Evolutionary conservation across 148 eudicot species (phyloP).

Genomic region (Rhododendron henanense): DNA sequence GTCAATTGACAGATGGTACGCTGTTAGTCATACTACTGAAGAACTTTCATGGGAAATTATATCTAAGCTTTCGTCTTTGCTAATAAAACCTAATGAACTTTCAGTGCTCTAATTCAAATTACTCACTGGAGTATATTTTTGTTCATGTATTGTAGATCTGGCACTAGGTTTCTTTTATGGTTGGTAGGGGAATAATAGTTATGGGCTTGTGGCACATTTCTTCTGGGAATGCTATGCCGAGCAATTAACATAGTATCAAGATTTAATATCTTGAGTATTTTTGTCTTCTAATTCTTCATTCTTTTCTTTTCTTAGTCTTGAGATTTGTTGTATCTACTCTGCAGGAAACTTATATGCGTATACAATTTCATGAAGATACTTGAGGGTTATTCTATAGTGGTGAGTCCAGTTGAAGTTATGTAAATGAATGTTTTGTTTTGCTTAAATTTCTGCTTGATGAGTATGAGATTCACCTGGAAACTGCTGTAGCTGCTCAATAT

Average conservation of each 20-base stretch:
- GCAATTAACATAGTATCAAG: not conserved
- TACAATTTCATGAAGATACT: constrained; percentile 55
- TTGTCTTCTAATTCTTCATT: not conserved
- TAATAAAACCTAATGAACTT: not conserved
- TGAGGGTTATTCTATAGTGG: constrained; percentile 35
- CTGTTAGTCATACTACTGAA: not conserved
- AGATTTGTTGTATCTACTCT: constrained; percentile 14
- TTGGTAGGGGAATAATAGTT: not conserved
- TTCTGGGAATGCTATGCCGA: not conserved
- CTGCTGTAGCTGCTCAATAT: not conserved
- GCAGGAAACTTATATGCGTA: constrained; percentile 75
- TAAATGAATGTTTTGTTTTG: not conserved
- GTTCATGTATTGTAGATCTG: not conserved
- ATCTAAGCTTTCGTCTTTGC: not conserved
- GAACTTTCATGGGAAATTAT: not conserved
- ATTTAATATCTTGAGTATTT: not conserved
- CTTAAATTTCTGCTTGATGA: not conserved
- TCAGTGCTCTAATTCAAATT: not conserved
- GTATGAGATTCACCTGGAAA: constrained; percentile 4
- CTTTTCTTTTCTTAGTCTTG: not conserved
- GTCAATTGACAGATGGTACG: not conserved
- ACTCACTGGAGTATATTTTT: not conserved
- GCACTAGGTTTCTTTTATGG: not conserved
- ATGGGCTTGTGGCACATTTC: not conserved
- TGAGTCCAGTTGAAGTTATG: constrained; percentile 24